phyloP scores from a whole-genome alignment of 2,329 filamentous ascomycete genomes.

The Aspergillus sp. region DNA sequence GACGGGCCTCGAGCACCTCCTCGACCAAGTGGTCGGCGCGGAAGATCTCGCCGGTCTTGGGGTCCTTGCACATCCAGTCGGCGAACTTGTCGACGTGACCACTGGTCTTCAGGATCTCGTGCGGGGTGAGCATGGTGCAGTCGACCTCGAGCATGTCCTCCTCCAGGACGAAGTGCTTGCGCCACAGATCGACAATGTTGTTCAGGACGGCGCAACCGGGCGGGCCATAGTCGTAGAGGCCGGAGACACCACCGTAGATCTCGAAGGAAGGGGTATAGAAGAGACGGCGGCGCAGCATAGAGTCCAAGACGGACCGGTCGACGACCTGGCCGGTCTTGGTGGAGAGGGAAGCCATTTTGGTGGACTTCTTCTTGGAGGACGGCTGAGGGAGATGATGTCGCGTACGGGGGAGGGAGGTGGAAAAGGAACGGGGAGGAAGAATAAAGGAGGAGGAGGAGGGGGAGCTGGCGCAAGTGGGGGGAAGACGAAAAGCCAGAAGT shows the following conservation, averaged over 20 bases:
- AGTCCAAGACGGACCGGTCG: conserved; percentile 78
- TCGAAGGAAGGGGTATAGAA: conserved; percentile 97
- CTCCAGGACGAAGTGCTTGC: conserved; percentile 89
- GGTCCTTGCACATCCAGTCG: conserved; percentile 99
- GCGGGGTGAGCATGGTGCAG: conserved; percentile 89
- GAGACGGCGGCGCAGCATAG: conserved; percentile 80
- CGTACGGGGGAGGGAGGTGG: conserved; percentile 33
- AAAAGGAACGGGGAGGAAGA: conserved; percentile 38
- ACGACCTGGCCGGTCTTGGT: conserved; percentile 89
- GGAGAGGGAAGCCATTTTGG: conserved; percentile 63
- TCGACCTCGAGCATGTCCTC: conserved; percentile 96
- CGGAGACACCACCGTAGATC: conserved; percentile 86
- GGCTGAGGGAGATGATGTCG: conserved; percentile 21
- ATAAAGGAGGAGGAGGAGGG: conserved; percentile 29
- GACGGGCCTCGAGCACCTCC: conserved; percentile 80
- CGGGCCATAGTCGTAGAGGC: conserved; percentile 91
- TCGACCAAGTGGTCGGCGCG: conserved; percentile 96
- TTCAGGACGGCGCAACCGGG: conserved; percentile 83
- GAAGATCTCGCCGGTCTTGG: conserved; percentile 95
- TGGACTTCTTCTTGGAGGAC: conserved; percentile 33
- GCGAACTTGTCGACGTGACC: conserved; percentile 98
- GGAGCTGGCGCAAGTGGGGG: conserved; percentile 12
- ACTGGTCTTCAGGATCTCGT: conserved; percentile 90
- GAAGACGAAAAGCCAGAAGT: conserved; percentile 2
- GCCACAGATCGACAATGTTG: conserved; percentile 85